phyloP scores from a whole-genome alignment of 805 yeast species.

The Isabelozyma pseudorhagii region DNA sequence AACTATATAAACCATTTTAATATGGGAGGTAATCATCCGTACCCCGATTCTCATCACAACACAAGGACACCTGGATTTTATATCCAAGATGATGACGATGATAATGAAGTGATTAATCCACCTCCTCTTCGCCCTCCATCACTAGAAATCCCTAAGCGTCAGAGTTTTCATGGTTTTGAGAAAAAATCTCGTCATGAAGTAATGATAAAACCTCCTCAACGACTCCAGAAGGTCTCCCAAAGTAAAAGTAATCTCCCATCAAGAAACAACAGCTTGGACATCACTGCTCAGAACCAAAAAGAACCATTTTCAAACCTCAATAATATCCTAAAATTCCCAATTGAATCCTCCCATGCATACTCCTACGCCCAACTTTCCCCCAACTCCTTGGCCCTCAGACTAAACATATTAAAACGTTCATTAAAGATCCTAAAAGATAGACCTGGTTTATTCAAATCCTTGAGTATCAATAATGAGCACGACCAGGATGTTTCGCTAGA shows the following conservation, averaged over 20 bases:
- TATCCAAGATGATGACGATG: background rate
- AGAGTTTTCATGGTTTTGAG: background rate
- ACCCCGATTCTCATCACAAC: background rate
- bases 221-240: background rate
- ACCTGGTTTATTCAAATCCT: slow-evolving; percentile 45
- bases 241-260: background rate
- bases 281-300: background rate
- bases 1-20: too few species aligned
- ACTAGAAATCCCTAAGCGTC: background rate
- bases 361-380: slow-evolving; percentile 83
- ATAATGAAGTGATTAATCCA: background rate
- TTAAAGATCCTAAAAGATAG: slow-evolving; percentile 68
- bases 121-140: background rate
- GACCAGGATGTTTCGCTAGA: background rate
- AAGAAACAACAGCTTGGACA: background rate
- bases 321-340: slow-evolving; percentile 57
- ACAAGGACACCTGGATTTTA: background rate
- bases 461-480: slow-evolving; percentile 5
- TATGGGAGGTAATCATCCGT: too few species aligned
- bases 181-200: background rate
- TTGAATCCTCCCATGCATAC: slow-evolving; percentile 79
- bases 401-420: slow-evolving; percentile 72
- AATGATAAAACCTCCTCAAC: background rate
- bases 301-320: background rate
- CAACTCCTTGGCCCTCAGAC: slow-evolving; percentile 70